phyloP scores from a whole-genome alignment of 2,329 filamentous ascomycete species.

The Colletotrichum sp. region DNA sequence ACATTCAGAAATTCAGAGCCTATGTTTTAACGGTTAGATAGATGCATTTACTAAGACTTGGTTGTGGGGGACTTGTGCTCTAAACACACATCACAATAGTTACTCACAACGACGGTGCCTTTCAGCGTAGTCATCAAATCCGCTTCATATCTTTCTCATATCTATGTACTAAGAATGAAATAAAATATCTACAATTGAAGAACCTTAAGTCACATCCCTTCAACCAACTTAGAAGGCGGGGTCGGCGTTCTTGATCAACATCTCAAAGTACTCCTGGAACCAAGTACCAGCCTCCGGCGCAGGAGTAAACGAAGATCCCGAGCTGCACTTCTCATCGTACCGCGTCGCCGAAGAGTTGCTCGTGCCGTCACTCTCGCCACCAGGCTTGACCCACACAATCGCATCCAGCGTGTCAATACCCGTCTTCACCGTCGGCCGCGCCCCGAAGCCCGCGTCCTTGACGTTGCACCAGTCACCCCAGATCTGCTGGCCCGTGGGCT shows the following conservation, averaged over 20 bases:
- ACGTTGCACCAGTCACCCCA: conserved; percentile 68
- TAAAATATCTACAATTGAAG: background rate
- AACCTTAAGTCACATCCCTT: background rate
- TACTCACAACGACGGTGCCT: background rate
- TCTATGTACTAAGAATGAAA: background rate
- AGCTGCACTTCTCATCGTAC: conserved; percentile 56
- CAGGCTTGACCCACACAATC: conserved; percentile 66
- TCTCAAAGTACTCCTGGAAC: conserved; percentile 68
- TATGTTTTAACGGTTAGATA: accelerated
- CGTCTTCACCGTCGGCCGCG: conserved; percentile 56
- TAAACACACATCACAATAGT: background rate
- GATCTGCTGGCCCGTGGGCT: conserved; percentile 54
- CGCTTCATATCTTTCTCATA: background rate
- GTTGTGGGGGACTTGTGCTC: background rate
- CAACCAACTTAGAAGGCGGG: conserved; percentile 46
- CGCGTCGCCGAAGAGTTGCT: conserved; percentile 41
- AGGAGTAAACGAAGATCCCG: conserved; percentile 60
- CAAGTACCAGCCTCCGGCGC: conserved; percentile 74
- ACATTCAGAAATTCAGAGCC: accelerated
- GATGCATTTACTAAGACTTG: accelerated
- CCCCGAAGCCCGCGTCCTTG: conserved; percentile 59
- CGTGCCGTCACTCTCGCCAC: conserved; percentile 40
- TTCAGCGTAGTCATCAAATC: background rate
- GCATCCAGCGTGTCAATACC: conserved; percentile 57
- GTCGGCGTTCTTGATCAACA: conserved; percentile 60